Evolutionary conservation across 306 rosid species (phyloP).

Genomic region (Fragaria iinumae): DNA sequence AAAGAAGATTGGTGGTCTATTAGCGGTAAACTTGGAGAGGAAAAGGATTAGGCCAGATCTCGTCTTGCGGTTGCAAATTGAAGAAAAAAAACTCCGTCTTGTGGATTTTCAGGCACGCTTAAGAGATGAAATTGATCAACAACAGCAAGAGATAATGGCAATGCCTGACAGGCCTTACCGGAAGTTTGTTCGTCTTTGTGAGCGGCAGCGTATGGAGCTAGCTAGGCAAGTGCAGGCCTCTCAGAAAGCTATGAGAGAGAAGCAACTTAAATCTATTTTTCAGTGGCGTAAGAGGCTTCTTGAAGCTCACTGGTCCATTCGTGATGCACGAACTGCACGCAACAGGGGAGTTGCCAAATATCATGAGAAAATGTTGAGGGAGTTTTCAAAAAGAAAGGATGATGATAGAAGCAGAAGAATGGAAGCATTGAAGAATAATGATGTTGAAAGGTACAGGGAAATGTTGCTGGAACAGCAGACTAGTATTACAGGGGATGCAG

Average conservation of each 20-base stretch:
- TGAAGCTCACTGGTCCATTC: conserved; percentile 93
- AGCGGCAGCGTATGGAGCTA: conserved; percentile 94
- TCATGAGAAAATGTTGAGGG: conserved; percentile 92
- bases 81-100: conserved; percentile 92
- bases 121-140: conserved; percentile 95
- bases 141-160: conserved; percentile 97
- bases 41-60: conserved; percentile 97
- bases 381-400: conserved; percentile 91
- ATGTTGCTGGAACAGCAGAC: conserved; percentile 96
- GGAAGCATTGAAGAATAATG: conserved; percentile 98
- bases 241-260: conserved; percentile 82
- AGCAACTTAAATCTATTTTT: conserved; percentile 88
- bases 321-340: conserved; percentile 96
- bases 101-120: conserved; percentile 82
- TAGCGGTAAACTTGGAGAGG: conserved; percentile 87
- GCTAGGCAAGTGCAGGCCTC: conserved; percentile 90
- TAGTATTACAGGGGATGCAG: conserved; percentile 82
- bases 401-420: conserved; percentile 87
- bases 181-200: conserved; percentile 88
- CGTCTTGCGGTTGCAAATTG: conserved; percentile 85
- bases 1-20: conserved; percentile 82
- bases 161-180: conserved; percentile 97
- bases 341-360: conserved; percentile 97
- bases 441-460: conserved; percentile 95
- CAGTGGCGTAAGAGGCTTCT: conserved; percentile 98